phyloP scores from a whole-genome alignment of 2,329 filamentous ascomycete genomes.

The Colletotrichum destructivum region DNA sequence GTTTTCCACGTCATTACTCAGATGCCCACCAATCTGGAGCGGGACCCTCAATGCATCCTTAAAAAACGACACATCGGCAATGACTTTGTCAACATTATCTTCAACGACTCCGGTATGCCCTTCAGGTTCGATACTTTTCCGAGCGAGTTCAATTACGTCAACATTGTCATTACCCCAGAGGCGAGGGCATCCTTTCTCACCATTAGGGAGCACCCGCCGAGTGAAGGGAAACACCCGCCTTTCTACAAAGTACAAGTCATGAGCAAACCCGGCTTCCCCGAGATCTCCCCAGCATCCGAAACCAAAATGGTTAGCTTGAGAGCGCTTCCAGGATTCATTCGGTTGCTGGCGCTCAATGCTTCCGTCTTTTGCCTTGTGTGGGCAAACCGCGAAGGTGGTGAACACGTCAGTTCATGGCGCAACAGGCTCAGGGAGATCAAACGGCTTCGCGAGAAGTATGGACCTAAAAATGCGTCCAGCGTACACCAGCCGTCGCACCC shows the following conservation, averaged over 20 bases:
- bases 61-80: constrained; percentile 98
- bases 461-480: constrained; percentile 59
- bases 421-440: constrained; percentile 89
- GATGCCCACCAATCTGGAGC: constrained; percentile 91
- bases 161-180: constrained; percentile 94
- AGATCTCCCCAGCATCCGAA: constrained; percentile 90
- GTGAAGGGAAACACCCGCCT: constrained; percentile 57
- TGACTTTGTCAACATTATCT: constrained; percentile 97
- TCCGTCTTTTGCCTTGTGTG: constrained; percentile 96
- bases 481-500: constrained; percentile 44
- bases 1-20: constrained; percentile 97
- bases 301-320: constrained; percentile 90
- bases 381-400: constrained; percentile 81
- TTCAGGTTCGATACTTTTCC: constrained; percentile 94
- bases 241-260: constrained; percentile 95
- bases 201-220: constrained; percentile 62
- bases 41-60: constrained; percentile 81
- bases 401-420: constrained; percentile 92
- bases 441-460: constrained; percentile 80
- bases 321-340: constrained; percentile 87
- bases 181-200: constrained; percentile 84
- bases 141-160: constrained; percentile 95
- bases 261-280: constrained; percentile 89
- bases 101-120: constrained; percentile 93
- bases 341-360: constrained; percentile 91